Base-by-base conservation (phyloP, 2,329 filamentous ascomycete genomes). In the Phoma sp. region DNA sequence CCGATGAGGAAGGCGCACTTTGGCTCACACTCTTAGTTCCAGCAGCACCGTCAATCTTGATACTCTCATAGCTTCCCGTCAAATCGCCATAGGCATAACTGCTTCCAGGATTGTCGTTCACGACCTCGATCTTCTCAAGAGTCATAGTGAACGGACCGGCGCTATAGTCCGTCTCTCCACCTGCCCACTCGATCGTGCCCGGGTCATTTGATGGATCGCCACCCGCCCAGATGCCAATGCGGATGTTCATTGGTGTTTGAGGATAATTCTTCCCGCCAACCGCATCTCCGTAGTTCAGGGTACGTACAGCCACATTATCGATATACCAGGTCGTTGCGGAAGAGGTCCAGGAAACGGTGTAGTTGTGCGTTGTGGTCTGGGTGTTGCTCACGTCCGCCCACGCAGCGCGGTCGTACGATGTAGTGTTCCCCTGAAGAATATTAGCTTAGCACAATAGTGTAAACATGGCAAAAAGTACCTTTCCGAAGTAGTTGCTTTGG, bases 341-440 rank as follows among this genome's bases (percentile, higher is more conserved):
- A 58, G 81, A 76, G 13, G 85, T 90, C 89, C 89, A 92, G 51
- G 84, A 77, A 37, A 85, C 79, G 13, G 87, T 89, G 78, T 90
- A 90, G 56, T 82, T 89, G 80, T 89, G 86, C 2, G 53, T 58
- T 44, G 83, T 82, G 35, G 78, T 75, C 66, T 83, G 83, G 27
- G 87, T 81, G 14, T 60, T 49, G 55, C 72, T 60, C 40, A 89
- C 79, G 5, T 77, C 55, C 64, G 86, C 79, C 78, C 83, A 86
- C 45, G 78, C 78, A 62, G 83, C 86, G 59, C 88, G 86, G 76
- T 90, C 84, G 75, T 86, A 91, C 55, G 81, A 81, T n/a, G 81
- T 81, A 47, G 82, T 85, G 74, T 61, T 55, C 7, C 62, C 49
- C 9, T 29, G 27, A 9, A 29, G 6, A 3, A 18, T 9, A 29